A percentile compares a stretch with the other conserved stretches of the same genome.
Conservation (phyloP, 192 early-diverging fungal species). For the Rhizophagus sp. region DNA sequence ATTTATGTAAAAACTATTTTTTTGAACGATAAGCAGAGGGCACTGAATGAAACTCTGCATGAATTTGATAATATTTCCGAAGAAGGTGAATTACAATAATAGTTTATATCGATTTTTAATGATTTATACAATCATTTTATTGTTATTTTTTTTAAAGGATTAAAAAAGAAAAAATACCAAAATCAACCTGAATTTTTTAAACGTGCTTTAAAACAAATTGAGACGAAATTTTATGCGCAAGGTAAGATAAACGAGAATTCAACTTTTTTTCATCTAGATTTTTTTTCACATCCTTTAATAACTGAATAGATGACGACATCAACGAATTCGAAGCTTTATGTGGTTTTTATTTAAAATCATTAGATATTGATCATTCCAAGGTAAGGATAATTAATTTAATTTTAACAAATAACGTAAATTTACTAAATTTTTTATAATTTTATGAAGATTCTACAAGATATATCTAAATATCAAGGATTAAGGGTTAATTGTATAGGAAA, state of each 20-base stretch:
- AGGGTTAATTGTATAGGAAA: not conserved
- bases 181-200: conserved; percentile 12
- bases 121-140: not conserved
- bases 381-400: not conserved
- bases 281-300: not conserved
- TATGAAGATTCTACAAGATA: too few relatives aligned
- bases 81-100: not conserved
- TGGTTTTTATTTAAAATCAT: not conserved
- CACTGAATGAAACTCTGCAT: not conserved
- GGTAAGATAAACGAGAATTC: not conserved
- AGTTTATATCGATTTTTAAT: not conserved
- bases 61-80: not conserved
- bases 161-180: not conserved
- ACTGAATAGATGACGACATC: not conserved
- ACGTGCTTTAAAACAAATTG: not conserved
- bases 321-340: conserved; percentile 4
- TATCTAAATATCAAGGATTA: not conserved
- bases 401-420: too few relatives aligned
- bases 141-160: not conserved
- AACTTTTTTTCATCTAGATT: not conserved
- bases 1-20: not conserved
- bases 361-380: not conserved
- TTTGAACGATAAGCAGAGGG: not conserved
- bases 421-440: too few relatives aligned
- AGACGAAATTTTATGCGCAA: not conserved